Evolutionary conservation across 129 eudicot species (phyloP), one percentile per base, ranked within the genome.

Genomic region (Pseudognaphalium luteoalbum): DNA sequence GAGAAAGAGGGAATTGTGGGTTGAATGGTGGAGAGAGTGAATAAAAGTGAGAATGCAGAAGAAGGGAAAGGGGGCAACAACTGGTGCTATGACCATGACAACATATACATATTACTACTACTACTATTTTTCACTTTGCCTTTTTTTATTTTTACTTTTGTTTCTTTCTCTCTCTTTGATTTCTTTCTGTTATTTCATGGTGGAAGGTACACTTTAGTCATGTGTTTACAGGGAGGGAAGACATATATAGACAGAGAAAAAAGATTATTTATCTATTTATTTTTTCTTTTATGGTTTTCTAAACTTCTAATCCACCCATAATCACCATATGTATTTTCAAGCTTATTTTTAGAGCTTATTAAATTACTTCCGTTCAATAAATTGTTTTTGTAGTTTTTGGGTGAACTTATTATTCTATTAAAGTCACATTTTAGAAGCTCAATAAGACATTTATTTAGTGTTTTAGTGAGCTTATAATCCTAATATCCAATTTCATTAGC

Each of bases 21-120:
- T 70, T 60, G 51, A 34, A 63, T 25, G 76, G 39, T 72, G 19
- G 19, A 50, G 63, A 20, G 64, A n/a, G 68, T 72, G 83, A 54
- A 80, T 80, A 80, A 73, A 80, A 75, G 60, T 19, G 68, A 42
- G 71, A 50, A 78, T 47, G 81, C 64, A 41, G 77, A 52, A 63
- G 54, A 60, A 25, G 60, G 71, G 28, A 57, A 57, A 44, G 52
- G 52, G 17, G 17, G 17, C 52, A 44, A 44, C 52, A 12, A 12
- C 54, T 47, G 54, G 54, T 47, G n/a, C n/a, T 47, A 47, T 47
- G 54, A 47, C 54, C 54, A 47, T 47, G 54, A 47, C 54, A 47
- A 47, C 14, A 47, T 47, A 47, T 47, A 47, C 54, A 47, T 47
- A 37, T 7, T 37, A 6, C 42, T 42, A 14, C 52, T 12, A 4